These are phyloP conservation scores for Botryobasidium botryosum DNA, from an alignment of 768 basidiomycete species.

Conservation along the genomic window DNA sequence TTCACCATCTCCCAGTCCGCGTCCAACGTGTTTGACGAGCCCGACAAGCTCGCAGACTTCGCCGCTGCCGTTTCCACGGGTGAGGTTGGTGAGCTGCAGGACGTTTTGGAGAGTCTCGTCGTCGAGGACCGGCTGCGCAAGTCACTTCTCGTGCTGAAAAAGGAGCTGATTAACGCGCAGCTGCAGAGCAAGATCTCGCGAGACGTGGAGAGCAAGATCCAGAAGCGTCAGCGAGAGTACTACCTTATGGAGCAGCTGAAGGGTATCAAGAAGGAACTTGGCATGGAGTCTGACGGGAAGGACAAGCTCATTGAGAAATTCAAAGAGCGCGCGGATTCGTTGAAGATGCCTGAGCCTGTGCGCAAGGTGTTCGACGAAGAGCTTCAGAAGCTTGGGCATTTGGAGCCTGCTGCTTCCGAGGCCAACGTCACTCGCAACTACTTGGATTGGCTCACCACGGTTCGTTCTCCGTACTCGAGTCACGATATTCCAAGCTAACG, in stretches of 20 bases:
- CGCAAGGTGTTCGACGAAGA: slow-evolving; percentile 95
- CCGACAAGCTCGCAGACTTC: slow-evolving; percentile 93
- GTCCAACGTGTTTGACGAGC: slow-evolving; percentile 90
- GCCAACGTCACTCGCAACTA: slow-evolving; percentile 92
- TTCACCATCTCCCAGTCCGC: slow-evolving; percentile 88
- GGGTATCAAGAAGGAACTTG: slow-evolving; percentile 90
- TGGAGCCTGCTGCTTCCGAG: slow-evolving; percentile 84
- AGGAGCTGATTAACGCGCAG: slow-evolving; percentile 94
- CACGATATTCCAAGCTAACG: not conserved
- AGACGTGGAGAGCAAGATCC: slow-evolving; percentile 90
- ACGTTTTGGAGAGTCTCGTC: slow-evolving; percentile 71
- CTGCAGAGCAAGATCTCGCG: slow-evolving; percentile 81
- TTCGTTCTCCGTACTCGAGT: slow-evolving; percentile 13
- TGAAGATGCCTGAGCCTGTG: slow-evolving; percentile 83
- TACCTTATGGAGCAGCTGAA: slow-evolving; percentile 95
- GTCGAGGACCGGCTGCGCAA: slow-evolving; percentile 84
- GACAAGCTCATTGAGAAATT: slow-evolving; percentile 89
- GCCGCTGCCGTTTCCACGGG: slow-evolving; percentile 90
- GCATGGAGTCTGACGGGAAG: slow-evolving; percentile 90
- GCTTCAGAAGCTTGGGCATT: slow-evolving; percentile 68
- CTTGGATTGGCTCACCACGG: slow-evolving; percentile 82
- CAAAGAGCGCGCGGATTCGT: slow-evolving; percentile 57
- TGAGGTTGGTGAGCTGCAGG: slow-evolving; percentile 84
- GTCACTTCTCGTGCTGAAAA: slow-evolving; percentile 84
- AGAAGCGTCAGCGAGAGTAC: slow-evolving; percentile 85